phyloP scores from a whole-genome alignment of 2,329 filamentous ascomycete genomes.

The Aciculosporium take region DNA sequence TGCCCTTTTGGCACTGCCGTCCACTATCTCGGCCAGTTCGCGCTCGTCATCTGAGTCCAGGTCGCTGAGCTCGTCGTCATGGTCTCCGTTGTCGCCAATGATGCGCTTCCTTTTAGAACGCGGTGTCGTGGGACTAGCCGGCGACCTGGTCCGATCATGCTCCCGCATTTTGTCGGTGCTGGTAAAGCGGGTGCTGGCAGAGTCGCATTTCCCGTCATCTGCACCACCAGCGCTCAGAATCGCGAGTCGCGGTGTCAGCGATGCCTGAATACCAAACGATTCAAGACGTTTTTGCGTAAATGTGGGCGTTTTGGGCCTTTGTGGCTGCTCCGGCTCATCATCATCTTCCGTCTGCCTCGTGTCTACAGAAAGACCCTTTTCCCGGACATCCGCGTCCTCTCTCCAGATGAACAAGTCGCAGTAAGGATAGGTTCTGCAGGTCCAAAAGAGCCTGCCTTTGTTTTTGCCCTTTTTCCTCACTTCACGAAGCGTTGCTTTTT shows the following conservation, averaged over 20 bases:
- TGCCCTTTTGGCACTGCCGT: slow-evolving; percentile 19
- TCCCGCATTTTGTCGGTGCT: slow-evolving; percentile 1
- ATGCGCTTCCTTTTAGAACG: slow-evolving; percentile 18
- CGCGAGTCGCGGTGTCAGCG: slow-evolving; percentile 9
- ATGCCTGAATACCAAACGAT: slow-evolving; percentile 16
- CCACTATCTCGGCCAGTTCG: slow-evolving; percentile 21
- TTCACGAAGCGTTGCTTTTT: slow-evolving; percentile 19
- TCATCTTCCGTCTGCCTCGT: not conserved
- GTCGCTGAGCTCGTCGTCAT: slow-evolving; percentile 19
- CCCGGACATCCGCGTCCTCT: slow-evolving; percentile 21
- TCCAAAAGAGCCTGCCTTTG: slow-evolving; percentile 28
- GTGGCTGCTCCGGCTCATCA: slow-evolving; percentile 1
- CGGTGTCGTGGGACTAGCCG: slow-evolving; percentile 3
- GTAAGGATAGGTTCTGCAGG: slow-evolving; percentile 20
- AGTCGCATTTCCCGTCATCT: not conserved
- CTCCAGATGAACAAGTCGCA: slow-evolving; percentile 33
- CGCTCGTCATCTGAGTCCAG: slow-evolving; percentile 25
- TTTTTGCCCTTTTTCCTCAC: slow-evolving; percentile 25
- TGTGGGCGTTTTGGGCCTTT: slow-evolving; percentile 13
- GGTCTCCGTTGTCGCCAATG: slow-evolving; percentile 12
- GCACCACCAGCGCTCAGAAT: not conserved
- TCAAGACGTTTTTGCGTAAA: slow-evolving; percentile 17
- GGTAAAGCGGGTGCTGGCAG: not conserved
- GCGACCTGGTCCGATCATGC: not conserved
- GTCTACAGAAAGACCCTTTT: slow-evolving; percentile 12